Evolutionary conservation across 2,329 filamentous ascomycete genomes (phyloP), one percentile per base, ranked within the genome.

Genomic region (Neocucurbitaria cava): DNA sequence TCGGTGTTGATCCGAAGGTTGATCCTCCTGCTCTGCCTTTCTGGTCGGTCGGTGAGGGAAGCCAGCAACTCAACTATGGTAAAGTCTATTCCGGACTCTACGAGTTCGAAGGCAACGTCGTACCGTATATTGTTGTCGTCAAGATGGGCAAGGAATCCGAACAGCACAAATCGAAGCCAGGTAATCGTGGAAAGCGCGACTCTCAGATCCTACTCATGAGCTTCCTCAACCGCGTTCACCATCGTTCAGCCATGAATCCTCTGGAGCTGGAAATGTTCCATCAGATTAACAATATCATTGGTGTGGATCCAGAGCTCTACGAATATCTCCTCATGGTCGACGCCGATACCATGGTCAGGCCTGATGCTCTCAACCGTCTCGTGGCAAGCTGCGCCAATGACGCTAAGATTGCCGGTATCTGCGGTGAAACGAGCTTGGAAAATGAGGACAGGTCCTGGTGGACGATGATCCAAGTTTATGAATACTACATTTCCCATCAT

Each of bases 381-480:
- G 94, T 99, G 17, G 91, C 95, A 52, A 90, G 90, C 46, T 99
- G 93, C 78, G 89, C 91, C 64, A 93, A 97, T 70, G 92, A 99
- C 74, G 89, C 92, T 28, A 96, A 96, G 81, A 96, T 99, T 79
- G 92, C 91, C 21, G 95, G 94, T 78, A 97, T 98, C 58, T 99
- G 95, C 75, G 95, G 95, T 73, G 95, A 99, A 76, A 99, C 95
- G 1, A 95, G 89, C 76, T 82, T 99, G 69, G 91, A 97, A 74
- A 99, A 99, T 70, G 94, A 97, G 75, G 92, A 97, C 68, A 85
- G 89, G 64, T 93, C 89, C 69, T 98, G 93, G 92, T 96, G 92
- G 91, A 99, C 95, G 11, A 99, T 99, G 95, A 99, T 99, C 70
- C 95, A 99, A 76, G 95, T 99, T 62, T 99, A 99, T 79, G 95